Conservation (phyloP, 441 rosid genomes). For the Croton setiger region DNA sequence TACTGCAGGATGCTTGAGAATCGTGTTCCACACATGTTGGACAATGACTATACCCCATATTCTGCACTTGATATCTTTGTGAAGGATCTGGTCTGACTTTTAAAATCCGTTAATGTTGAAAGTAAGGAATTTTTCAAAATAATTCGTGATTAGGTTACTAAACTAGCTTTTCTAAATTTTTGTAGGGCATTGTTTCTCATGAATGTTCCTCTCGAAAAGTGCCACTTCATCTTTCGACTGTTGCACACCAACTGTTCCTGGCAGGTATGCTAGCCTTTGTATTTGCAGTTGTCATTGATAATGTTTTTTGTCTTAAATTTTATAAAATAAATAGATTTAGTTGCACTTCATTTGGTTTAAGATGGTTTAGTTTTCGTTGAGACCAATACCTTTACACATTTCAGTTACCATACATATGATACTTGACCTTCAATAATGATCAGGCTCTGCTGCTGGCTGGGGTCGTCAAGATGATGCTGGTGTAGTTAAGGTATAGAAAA, state of each 20-base stretch:
- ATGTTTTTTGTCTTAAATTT: background rate
- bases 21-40: conserved; percentile 97
- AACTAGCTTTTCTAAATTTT: conserved; percentile 19
- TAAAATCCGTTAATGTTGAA: conserved; percentile 6
- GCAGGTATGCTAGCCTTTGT: conserved; percentile 49
- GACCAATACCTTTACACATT: background rate
- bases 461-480: conserved; percentile 94
- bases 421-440: conserved; percentile 19
- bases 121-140: conserved; percentile 4
- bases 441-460: conserved; percentile 99
- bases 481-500: conserved; percentile 76
- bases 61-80: conserved; percentile 98
- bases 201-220: conserved; percentile 75
- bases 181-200: conserved; percentile 82
- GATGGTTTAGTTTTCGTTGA: background rate
- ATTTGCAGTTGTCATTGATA: background rate
- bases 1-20: conserved; percentile 96
- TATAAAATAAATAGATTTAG: background rate
- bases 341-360: background rate
- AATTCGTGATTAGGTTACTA: conserved; percentile 5
- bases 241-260: conserved; percentile 79
- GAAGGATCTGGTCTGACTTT: conserved; percentile 83
- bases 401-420: conserved; percentile 10
- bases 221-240: conserved; percentile 82
- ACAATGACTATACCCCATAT: conserved; percentile 87